Evolutionary conservation across 2,329 filamentous ascomycete species (phyloP).

Genomic region (Juglanconis oblonga): DNA sequence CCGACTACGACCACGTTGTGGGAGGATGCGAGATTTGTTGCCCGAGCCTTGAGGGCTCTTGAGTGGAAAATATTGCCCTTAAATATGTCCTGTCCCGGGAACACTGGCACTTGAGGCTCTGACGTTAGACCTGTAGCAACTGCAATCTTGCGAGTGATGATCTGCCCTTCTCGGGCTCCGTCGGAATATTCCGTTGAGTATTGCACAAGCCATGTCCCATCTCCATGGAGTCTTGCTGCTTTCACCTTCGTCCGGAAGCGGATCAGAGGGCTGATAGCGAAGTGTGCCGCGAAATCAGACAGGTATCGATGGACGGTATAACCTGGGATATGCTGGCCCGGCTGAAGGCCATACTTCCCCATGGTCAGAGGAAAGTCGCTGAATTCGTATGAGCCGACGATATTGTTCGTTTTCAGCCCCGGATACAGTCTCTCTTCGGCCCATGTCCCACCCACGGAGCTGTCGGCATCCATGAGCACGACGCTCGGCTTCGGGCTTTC

Average conservation of each 20-base stretch:
- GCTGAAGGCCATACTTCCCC: constrained; percentile 46
- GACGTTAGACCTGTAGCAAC: neutral
- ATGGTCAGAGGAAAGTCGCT: constrained; percentile 69
- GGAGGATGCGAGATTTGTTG: constrained; percentile 3
- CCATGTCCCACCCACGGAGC: constrained; percentile 42
- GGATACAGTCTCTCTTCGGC: constrained; percentile 64
- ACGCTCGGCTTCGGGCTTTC: neutral
- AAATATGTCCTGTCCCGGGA: no score
- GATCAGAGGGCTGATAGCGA: constrained; percentile 30
- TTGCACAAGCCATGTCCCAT: neutral
- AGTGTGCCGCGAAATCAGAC: constrained; percentile 40
- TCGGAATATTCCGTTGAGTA: neutral
- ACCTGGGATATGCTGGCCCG: constrained; percentile 47
- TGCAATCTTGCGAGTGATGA: constrained; percentile 3
- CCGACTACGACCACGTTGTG: neutral
- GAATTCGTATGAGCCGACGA: constrained; percentile 70
- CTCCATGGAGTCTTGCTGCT: neutral
- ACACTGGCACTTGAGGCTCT: no score
- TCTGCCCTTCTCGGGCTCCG: neutral
- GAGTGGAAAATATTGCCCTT: neutral
- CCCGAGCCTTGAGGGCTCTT: neutral
- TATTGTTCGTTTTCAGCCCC: constrained; percentile 71
- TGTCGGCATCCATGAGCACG: neutral
- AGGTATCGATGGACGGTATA: constrained; percentile 46
- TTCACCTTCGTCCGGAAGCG: neutral